Base-by-base conservation (phyloP, 345 rosid species). In the Laguncularia racemosa region DNA sequence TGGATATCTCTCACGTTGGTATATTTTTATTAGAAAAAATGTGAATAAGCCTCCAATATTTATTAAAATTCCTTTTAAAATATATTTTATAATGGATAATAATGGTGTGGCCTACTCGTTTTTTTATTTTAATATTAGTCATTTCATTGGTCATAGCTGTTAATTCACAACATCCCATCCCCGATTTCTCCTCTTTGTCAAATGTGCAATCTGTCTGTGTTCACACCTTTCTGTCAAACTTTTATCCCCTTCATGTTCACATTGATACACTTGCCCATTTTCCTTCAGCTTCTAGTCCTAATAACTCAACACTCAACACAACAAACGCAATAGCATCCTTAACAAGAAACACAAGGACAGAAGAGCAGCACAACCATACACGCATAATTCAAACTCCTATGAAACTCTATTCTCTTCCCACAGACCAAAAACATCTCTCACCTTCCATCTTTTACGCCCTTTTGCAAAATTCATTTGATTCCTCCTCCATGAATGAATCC, bases 401-500 rank as follows among this genome's bases (percentile, higher is more conserved):
- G 66, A 58, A 69, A 55, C 66, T 62, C 60, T 8, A 43, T 46
- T 69, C 60, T 16, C 44, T 54, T 33, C 40, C 40, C 14, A 2
- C 52, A 1, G 48, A 21, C 68, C 69, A 46, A n/a, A 48, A 28
- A 23, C 46, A 46, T 46, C 55, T 23, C n/a, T 50, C 40, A 33
- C 40, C 40, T 6, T 33, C 67, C 50, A 16, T 18, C 54, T 19
- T 47, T 59, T 50, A 52, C 51, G 45, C 45, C 48, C 58, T 20
- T 16, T 16, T 62, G 23, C 60, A 62, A 28, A 52, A 11, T 26
- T 52, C 50, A 13, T 17, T 28, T 12, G 46, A 13, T 1, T 12
- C 58, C 28, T 14, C 20, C 53, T 52, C 56, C 45, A 63, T 74
- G 72, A 74, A 48, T 23, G 72, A 60, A 50, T 15, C 62, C 26